A percentile compares a stretch with the other conserved stretches of the same genome.
These are phyloP conservation scores for Ogataea allantospora DNA, from an alignment of 805 yeast genomes.

Conservation along the genomic window DNA sequence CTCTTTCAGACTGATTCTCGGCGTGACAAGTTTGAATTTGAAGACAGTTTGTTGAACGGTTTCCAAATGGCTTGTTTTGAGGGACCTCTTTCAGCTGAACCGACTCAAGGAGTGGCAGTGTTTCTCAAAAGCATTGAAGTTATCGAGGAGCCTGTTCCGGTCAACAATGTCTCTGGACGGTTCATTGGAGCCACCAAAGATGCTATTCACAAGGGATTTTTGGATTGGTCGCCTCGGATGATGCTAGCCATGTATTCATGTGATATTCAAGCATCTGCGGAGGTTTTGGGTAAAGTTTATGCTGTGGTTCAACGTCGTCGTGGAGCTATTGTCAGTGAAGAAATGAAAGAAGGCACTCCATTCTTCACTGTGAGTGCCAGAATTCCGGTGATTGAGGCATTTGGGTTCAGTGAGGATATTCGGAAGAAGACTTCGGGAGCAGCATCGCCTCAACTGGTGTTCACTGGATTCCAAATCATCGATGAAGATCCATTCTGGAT, in stretches of 20 bases:
- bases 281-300: slow-evolving; percentile 92
- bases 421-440: slow-evolving; percentile 94
- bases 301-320: slow-evolving; percentile 88
- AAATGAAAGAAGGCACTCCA: slow-evolving; percentile 97
- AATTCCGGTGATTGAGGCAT: slow-evolving; percentile 92
- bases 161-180: slow-evolving; percentile 63
- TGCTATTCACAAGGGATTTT: slow-evolving; percentile 63
- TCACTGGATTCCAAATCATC: slow-evolving; percentile 81
- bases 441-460: slow-evolving; percentile 92
- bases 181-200: slow-evolving; percentile 72
- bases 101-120: slow-evolving; percentile 76
- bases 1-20: slow-evolving; percentile 24
- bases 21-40: slow-evolving; percentile 38
- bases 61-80: slow-evolving; percentile 77
- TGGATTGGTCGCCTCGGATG: slow-evolving; percentile 84
- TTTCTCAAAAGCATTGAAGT: slow-evolving; percentile 41
- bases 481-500: slow-evolving; percentile 99
- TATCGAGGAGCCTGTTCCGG: slow-evolving; percentile 31
- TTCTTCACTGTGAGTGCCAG: slow-evolving; percentile 83
- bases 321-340: slow-evolving; percentile 85
- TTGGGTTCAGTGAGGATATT: slow-evolving; percentile 94
- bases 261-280: slow-evolving; percentile 93
- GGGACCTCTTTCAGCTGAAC: slow-evolving; percentile 90
- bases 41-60: slow-evolving; percentile 72
- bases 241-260: slow-evolving; percentile 92